Evolutionary conservation across 2,329 filamentous ascomycete species (phyloP).

Genomic region (Fusarium domesticum): DNA sequence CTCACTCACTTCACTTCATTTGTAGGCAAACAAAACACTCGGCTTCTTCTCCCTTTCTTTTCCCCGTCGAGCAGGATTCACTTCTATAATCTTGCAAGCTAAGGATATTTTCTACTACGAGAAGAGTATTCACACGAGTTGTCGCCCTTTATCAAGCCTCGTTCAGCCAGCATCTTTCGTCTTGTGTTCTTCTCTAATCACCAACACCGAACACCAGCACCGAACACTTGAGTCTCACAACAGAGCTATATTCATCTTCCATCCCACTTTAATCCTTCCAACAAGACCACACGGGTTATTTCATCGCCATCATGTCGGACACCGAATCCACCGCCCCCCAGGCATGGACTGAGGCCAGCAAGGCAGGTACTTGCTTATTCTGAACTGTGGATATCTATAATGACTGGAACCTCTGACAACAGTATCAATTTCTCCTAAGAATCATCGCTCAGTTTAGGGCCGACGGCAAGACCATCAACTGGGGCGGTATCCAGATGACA

Average conservation of each 20-base stretch:
- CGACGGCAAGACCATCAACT: conserved; percentile 35
- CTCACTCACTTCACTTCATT: not conserved
- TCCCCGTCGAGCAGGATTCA: not conserved
- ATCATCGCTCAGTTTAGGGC: conserved; percentile 35
- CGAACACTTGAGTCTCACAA: no score
- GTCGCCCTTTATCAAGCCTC: not conserved
- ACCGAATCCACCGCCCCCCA: conserved; percentile 12
- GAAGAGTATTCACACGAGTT: not conserved
- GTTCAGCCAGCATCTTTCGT: not conserved
- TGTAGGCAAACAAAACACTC: not conserved
- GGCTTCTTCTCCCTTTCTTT: not conserved
- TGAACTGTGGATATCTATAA: not conserved
- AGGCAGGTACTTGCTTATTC: conserved; percentile 22
- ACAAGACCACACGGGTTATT: not conserved
- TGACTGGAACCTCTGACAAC: not conserved
- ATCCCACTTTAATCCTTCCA: no score
- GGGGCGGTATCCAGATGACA: conserved; percentile 35
- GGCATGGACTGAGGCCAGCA: conserved; percentile 39
- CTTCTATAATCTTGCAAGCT: not conserved
- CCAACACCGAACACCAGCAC: not conserved
- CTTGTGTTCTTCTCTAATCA: not conserved
- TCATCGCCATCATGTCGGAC: conserved; percentile 24
- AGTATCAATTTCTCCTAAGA: conserved; percentile 38
- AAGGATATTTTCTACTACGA: not conserved
- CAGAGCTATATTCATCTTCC: no score